Percentiles rank a stretch among this genome's conserved stretches.
These are phyloP conservation scores for Metschnikowia chrysomelidarum DNA, from an alignment of 805 yeast species.

Conservation along the genomic window DNA sequence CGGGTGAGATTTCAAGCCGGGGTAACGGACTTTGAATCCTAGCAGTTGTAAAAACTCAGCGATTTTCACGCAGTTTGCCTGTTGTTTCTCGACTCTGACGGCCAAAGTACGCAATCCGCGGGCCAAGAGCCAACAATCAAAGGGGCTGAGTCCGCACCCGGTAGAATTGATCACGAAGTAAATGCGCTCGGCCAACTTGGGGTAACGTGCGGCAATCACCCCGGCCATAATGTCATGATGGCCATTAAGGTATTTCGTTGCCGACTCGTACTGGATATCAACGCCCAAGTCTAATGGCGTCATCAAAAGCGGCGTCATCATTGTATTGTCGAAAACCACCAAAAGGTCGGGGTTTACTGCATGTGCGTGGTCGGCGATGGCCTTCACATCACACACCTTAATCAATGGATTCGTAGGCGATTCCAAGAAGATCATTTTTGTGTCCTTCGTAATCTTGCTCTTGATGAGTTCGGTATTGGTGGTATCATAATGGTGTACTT, in stretches of 20 bases:
- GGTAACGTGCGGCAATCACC: constrained; percentile 66
- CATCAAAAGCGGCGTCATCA: constrained; percentile 91
- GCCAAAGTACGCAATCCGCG: constrained; percentile 89
- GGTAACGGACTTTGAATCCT: constrained; percentile 80
- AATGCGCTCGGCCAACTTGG: constrained; percentile 63
- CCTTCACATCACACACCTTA: constrained; percentile 77
- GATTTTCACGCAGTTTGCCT: constrained; percentile 69
- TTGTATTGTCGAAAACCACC: constrained; percentile 90
- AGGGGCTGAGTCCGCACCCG: constrained; percentile 90
- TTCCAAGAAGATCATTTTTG: constrained; percentile 82
- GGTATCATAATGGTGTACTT: constrained; percentile 77
- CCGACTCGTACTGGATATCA: constrained; percentile 91
- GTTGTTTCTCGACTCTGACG: constrained; percentile 84
- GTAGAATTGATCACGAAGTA: constrained; percentile 82
- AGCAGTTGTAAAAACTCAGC: constrained; percentile 68
- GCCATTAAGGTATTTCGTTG: constrained; percentile 89
- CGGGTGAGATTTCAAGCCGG: constrained; percentile 81
- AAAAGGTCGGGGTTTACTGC: constrained; percentile 60
- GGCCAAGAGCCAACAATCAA: constrained; percentile 85
- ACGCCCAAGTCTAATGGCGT: constrained; percentile 83
- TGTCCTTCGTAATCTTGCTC: constrained; percentile 51
- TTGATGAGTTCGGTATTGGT: constrained; percentile 63
- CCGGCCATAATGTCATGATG: constrained; percentile 99
- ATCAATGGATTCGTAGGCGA: constrained; percentile 93
- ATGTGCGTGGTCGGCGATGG: constrained; percentile 67